These are phyloP conservation scores for Hypomontagnella submonticulosa DNA, from an alignment of 495 filamentous ascomycete species.

Conservation along the genomic window DNA sequence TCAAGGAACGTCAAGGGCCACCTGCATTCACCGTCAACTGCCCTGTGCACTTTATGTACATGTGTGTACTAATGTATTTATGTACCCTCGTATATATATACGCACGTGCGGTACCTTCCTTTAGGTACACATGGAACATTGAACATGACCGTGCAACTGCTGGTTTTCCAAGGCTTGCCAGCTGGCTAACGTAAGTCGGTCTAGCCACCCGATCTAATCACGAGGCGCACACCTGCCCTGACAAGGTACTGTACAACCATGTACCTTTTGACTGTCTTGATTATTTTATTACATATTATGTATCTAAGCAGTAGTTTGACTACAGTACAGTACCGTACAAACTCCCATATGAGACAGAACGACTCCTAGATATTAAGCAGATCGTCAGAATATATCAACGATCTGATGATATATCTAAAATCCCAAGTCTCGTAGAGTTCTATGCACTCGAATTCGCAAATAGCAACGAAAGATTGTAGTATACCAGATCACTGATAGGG, in stretches of 20 bases:
- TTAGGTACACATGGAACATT: constrained; percentile 1
- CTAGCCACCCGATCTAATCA: constrained; percentile 45
- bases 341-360: too few relatives aligned
- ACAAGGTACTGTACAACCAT: constrained; percentile 11
- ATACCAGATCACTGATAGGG: too few relatives aligned
- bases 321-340: background rate
- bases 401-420: too few relatives aligned
- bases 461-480: too few relatives aligned
- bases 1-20: constrained; percentile 40
- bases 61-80: background rate
- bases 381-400: too few relatives aligned
- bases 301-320: background rate
- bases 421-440: too few relatives aligned
- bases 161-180: constrained; percentile 25
- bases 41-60: constrained; percentile 19
- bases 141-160: background rate
- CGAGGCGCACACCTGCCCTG: constrained; percentile 30
- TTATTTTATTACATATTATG: background rate
- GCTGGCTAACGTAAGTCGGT: constrained; percentile 41
- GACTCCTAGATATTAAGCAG: too few relatives aligned
- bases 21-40: constrained; percentile 41
- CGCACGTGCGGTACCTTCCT: too few relatives aligned
- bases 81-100: background rate
- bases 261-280: background rate
- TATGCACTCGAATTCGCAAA: too few relatives aligned